Conservation (phyloP, 768 basidiomycete species). For the Tylopilus balloui region DNA sequence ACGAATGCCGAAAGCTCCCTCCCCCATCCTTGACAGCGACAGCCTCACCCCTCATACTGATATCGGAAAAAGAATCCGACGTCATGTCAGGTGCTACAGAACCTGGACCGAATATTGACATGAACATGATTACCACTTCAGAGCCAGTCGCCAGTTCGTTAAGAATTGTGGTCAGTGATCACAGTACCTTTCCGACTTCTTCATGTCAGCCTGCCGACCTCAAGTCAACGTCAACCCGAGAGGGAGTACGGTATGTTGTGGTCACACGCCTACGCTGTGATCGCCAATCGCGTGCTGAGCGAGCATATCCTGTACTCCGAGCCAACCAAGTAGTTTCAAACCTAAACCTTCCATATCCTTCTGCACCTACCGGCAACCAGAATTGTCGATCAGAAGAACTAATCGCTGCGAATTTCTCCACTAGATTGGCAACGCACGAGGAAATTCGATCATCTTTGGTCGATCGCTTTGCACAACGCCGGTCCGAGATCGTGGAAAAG, state of each 20-base stretch:
- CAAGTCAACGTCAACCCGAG: slow-evolving; percentile 48
- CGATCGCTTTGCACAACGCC: slow-evolving; percentile 51
- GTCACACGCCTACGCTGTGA: slow-evolving; percentile 59
- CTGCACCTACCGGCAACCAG: slow-evolving; percentile 35
- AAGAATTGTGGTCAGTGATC: slow-evolving; percentile 30
- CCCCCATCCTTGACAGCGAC: slow-evolving; percentile 12
- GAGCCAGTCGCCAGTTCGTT: slow-evolving; percentile 12
- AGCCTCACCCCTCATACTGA: slow-evolving; percentile 10
- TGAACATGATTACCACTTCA: slow-evolving; percentile 7
- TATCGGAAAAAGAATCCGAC: slow-evolving; percentile 15
- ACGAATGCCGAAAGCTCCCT: slow-evolving; percentile 5
- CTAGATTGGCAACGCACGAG: slow-evolving; percentile 35
- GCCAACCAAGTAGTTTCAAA: slow-evolving; percentile 50
- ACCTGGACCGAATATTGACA: slow-evolving; percentile 6
- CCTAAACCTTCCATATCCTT: slow-evolving; percentile 24
- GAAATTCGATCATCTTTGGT: slow-evolving; percentile 46
- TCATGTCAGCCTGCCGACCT: slow-evolving; percentile 15
- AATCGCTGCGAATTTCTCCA: slow-evolving; percentile 33
- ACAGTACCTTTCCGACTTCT: slow-evolving; percentile 14
- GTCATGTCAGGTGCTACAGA: slow-evolving; percentile 8
- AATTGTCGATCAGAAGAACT: slow-evolving; percentile 48
- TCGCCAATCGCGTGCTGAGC: slow-evolving; percentile 56
- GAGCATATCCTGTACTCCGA: slow-evolving; percentile 57
- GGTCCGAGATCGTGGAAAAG: slow-evolving; percentile 50
- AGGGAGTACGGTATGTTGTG: slow-evolving; percentile 60